A percentile compares a stretch with the other conserved stretches of the same genome.
Evolutionary conservation across 371 early-diverging fungal genomes (phyloP).

Genomic region (Saksenaea oblongispora): DNA sequence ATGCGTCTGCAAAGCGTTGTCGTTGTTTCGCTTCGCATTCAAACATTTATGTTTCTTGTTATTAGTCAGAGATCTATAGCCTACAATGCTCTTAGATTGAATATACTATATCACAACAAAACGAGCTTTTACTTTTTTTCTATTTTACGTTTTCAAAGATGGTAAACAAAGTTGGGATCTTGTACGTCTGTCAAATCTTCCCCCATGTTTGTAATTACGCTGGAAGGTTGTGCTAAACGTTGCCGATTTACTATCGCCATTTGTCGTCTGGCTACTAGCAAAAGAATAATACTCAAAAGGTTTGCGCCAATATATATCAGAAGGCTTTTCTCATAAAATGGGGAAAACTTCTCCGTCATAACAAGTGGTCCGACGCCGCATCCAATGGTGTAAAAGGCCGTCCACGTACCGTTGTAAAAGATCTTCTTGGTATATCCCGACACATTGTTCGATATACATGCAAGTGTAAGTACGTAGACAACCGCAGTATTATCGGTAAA

Average conservation of each 20-base stretch:
- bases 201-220: conserved; percentile 14
- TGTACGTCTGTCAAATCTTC: conserved; percentile 35
- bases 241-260: conserved; percentile 21
- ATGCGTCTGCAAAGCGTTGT: too few species aligned
- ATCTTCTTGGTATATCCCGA: too few species aligned
- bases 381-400: conserved; percentile 28
- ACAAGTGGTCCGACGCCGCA: conserved; percentile 25
- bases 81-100: too few species aligned
- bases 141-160: conserved; percentile 30
- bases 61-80: too few species aligned
- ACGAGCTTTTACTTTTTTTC: too few species aligned
- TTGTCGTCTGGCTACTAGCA: conserved; percentile 18
- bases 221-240: conserved; percentile 1
- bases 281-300: conserved; percentile 14
- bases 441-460: conserved; percentile 29
- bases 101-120: too few species aligned
- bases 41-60: too few species aligned
- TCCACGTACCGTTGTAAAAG: conserved; percentile 20
- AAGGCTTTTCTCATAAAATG: conserved; percentile 36
- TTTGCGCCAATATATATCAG: conserved; percentile 23
- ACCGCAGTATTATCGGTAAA: conserved; percentile 22
- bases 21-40: too few species aligned
- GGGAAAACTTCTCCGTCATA: conserved; percentile 22
- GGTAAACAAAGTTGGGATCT: conserved; percentile 39
- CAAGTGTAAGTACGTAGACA: conserved; percentile 20